phyloP scores from a whole-genome alignment of 2,329 filamentous ascomycete genomes.

The Drechslerella dactyloides region DNA sequence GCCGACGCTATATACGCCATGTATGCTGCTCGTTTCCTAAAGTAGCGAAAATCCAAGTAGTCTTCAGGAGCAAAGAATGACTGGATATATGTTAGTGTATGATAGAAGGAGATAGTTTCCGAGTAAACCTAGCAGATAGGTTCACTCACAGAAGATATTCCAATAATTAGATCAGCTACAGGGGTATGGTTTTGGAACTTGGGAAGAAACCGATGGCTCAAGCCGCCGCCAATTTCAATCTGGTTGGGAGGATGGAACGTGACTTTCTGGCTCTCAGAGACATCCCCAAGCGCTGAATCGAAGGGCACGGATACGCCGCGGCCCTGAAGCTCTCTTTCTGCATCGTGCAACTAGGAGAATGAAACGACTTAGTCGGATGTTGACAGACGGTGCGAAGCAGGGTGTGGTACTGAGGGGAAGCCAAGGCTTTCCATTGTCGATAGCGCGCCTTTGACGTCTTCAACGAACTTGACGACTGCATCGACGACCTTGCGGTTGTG shows the following conservation, averaged over 20 bases:
- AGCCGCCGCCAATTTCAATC: slow-evolving; percentile 15
- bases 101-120: not conserved
- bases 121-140: no score
- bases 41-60: slow-evolving; percentile 31
- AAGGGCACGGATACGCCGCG: slow-evolving; percentile 11
- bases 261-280: not conserved
- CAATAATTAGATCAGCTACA: slow-evolving; percentile 21
- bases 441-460: slow-evolving; percentile 18
- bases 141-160: slow-evolving; percentile 21
- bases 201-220: slow-evolving; percentile 13
- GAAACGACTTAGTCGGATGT: no score
- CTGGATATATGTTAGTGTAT: slow-evolving; percentile 17
- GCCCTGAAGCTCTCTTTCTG: not conserved
- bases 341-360: slow-evolving; percentile 14
- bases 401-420: slow-evolving; percentile 21
- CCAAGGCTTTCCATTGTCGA: slow-evolving; percentile 1
- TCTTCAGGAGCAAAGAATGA: slow-evolving; percentile 16
- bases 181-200: not conserved
- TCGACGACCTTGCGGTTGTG: slow-evolving; percentile 18
- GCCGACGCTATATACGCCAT: slow-evolving; percentile 21
- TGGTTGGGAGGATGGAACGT: slow-evolving; percentile 1
- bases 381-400: not conserved
- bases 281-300: not conserved
- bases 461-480: slow-evolving; percentile 6
- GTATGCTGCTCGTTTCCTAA: slow-evolving; percentile 27